These are phyloP conservation scores for Aspergillus glaucus DNA, from an alignment of 2,329 filamentous ascomycete genomes.

Conservation along the genomic window DNA sequence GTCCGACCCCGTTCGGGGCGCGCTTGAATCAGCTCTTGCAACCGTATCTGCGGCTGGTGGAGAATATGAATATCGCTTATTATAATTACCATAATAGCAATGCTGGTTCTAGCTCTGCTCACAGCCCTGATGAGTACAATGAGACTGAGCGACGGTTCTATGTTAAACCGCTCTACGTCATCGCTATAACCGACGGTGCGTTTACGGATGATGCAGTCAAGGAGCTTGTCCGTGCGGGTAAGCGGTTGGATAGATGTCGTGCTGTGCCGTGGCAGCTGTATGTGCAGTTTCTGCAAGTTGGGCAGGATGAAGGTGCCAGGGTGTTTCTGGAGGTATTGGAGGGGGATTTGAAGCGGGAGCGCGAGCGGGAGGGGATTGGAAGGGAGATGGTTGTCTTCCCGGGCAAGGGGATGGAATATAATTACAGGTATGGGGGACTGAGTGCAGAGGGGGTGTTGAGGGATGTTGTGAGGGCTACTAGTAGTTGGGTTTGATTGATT, in stretches of 20 bases:
- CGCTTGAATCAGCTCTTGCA: constrained; percentile 65
- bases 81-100: neutral
- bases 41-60: constrained; percentile 60
- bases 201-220: constrained; percentile 60
- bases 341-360: constrained; percentile 59
- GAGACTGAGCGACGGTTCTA: constrained; percentile 28
- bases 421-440: constrained; percentile 37
- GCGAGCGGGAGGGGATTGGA: constrained; percentile 66
- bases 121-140: constrained; percentile 12
- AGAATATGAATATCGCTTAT: constrained; percentile 31
- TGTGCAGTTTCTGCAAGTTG: constrained; percentile 94
- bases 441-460: constrained; percentile 71
- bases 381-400: constrained; percentile 74
- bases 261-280: constrained; percentile 73
- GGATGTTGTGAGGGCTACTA: constrained; percentile 70
- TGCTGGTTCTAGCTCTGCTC: too few relatives aligned
- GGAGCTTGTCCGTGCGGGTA: constrained; percentile 58
- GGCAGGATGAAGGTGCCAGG: constrained; percentile 60
- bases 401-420: constrained; percentile 39
- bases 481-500: constrained; percentile 38
- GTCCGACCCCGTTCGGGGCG: constrained; percentile 67
- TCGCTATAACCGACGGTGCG: constrained; percentile 84
- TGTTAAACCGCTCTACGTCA: constrained; percentile 79
- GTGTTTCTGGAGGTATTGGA: constrained; percentile 66
- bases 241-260: constrained; percentile 56